A percentile compares a stretch with the other conserved stretches of the same genome.
These are phyloP conservation scores for Aspergillus sparsus DNA, from an alignment of 495 filamentous ascomycete genomes.

Conservation along the genomic window DNA sequence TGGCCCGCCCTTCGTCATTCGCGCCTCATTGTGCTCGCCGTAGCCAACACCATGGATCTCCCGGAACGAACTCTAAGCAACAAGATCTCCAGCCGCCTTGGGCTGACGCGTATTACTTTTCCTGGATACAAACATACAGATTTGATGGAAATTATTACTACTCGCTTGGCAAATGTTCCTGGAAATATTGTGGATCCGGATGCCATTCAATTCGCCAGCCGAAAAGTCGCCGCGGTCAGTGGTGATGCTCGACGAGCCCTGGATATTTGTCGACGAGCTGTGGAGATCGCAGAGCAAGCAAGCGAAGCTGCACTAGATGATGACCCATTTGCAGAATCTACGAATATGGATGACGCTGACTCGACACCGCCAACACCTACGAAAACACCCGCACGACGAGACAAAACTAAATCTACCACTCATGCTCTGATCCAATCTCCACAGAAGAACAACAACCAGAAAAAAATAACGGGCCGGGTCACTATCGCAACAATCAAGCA, in stretches of 20 bases:
- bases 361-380: slow-evolving; percentile 47
- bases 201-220: slow-evolving; percentile 91
- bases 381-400: slow-evolving; percentile 42
- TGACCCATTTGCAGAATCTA: slow-evolving; percentile 22
- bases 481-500: slow-evolving; percentile 91
- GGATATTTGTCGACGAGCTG: slow-evolving; percentile 93
- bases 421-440: slow-evolving; percentile 13
- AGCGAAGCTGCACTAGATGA: slow-evolving; percentile 34
- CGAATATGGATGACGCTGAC: slow-evolving; percentile 34
- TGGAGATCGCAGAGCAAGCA: slow-evolving; percentile 89
- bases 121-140: slow-evolving; percentile 96
- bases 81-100: slow-evolving; percentile 93
- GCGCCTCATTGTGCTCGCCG: slow-evolving; percentile 90
- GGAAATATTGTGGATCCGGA: slow-evolving; percentile 90
- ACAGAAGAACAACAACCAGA: slow-evolving; percentile 25
- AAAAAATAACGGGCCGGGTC: slow-evolving; percentile 55
- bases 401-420: slow-evolving; percentile 25
- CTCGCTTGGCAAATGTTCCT: slow-evolving; percentile 80
- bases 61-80: slow-evolving; percentile 96
- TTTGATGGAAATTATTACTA: slow-evolving; percentile 95
- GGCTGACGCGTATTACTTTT: slow-evolving; percentile 90
- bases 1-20: slow-evolving; percentile 95
- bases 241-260: slow-evolving; percentile 91
- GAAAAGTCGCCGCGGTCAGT: slow-evolving; percentile 95
- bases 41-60: slow-evolving; percentile 99